A percentile compares a stretch with the other conserved stretches of the same genome.
phyloP scores from a whole-genome alignment of 148 eudicot genomes.

The Chenopodium album region DNA sequence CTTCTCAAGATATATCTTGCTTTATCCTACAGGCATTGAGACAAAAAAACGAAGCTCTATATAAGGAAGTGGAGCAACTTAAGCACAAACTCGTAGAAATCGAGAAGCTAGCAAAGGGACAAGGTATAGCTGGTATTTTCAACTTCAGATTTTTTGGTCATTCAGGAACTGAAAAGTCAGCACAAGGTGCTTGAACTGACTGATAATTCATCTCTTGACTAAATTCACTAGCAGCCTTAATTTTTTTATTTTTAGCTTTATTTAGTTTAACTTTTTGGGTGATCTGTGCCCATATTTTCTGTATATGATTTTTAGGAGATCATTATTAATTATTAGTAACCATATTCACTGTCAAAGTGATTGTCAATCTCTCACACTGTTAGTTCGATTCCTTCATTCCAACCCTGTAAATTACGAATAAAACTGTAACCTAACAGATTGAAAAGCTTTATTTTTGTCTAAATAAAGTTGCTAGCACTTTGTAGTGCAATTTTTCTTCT shows the following conservation, averaged over 20 bases:
- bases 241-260: background rate
- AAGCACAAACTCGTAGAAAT: conserved; percentile 52
- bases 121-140: conserved; percentile 58
- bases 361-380: background rate
- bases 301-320: conserved; percentile 15
- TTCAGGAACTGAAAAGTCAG: conserved; percentile 34
- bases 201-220: background rate
- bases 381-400: background rate
- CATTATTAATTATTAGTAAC: background rate
- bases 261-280: background rate
- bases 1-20: background rate
- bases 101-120: conserved; percentile 54
- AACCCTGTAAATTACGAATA: background rate
- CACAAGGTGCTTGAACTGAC: conserved; percentile 42
- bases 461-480: background rate
- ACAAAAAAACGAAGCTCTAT: conserved; percentile 56
- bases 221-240: background rate
- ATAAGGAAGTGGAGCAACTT: conserved; percentile 55
- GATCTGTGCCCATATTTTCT: background rate
- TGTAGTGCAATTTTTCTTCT: background rate
- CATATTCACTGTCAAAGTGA: background rate
- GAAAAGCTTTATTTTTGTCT: background rate
- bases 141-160: conserved; percentile 30
- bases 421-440: background rate
- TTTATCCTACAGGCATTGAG: conserved; percentile 45